Evolutionary conservation across 495 filamentous ascomycete genomes (phyloP).

Genomic region (Neohortaea acidophila): DNA sequence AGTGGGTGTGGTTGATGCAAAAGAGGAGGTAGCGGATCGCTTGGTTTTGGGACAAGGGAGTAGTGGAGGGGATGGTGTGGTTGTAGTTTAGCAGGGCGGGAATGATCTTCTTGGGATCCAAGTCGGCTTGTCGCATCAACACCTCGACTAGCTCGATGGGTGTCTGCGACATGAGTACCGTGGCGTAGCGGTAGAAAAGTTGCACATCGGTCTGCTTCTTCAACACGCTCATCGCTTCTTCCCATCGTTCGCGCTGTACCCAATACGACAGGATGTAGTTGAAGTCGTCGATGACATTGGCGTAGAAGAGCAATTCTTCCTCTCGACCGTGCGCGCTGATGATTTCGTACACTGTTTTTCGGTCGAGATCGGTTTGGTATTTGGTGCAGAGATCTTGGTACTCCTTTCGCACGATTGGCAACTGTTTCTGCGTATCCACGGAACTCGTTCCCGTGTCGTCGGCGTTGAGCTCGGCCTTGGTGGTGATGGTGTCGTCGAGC

Average conservation of each 20-base stretch:
- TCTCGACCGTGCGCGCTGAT: slow-evolving; percentile 91
- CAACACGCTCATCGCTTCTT: slow-evolving; percentile 71
- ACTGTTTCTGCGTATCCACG: slow-evolving; percentile 54
- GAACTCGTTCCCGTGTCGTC: slow-evolving; percentile 29
- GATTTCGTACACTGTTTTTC: slow-evolving; percentile 84
- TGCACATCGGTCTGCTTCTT: slow-evolving; percentile 83
- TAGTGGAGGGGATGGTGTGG: slow-evolving; percentile 40
- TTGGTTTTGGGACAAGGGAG: slow-evolving; percentile 60
- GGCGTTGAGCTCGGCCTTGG: slow-evolving; percentile 68
- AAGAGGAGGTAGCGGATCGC: slow-evolving; percentile 87
- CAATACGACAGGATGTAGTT: slow-evolving; percentile 93
- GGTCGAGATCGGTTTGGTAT: slow-evolving; percentile 73
- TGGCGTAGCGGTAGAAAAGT: slow-evolving; percentile 90
- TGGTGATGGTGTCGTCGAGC: slow-evolving; percentile 84
- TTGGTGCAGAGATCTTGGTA: slow-evolving; percentile 77
- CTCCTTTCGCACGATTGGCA: slow-evolving; percentile 51
- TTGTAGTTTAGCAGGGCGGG: slow-evolving; percentile 90
- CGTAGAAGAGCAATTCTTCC: slow-evolving; percentile 81
- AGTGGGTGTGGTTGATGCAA: slow-evolving; percentile 75
- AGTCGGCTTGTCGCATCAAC: slow-evolving; percentile 75
- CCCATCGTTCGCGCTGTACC: slow-evolving; percentile 91
- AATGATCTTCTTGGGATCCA: slow-evolving; percentile 79
- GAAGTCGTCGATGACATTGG: slow-evolving; percentile 72
- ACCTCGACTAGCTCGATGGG: slow-evolving; percentile 79
- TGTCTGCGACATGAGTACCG: slow-evolving; percentile 82